Conservation (phyloP, 2,329 filamentous ascomycete species). For the Monosporascus sp. region DNA sequence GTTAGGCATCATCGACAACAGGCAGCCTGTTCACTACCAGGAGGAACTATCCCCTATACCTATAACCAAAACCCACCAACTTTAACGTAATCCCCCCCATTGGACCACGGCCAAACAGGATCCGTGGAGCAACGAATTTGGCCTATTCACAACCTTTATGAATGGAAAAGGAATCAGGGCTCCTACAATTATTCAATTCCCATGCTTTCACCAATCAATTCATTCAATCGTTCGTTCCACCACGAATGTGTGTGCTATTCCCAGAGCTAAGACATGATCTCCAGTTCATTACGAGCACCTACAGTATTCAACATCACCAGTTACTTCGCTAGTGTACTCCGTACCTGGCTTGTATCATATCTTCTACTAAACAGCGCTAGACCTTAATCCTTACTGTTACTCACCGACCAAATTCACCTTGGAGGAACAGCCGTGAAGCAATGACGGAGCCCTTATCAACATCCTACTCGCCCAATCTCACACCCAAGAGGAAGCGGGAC, state of each 20-base stretch:
- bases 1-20: background rate
- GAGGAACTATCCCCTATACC: background rate
- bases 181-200: background rate
- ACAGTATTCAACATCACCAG: too few relatives aligned
- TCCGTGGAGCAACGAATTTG: background rate
- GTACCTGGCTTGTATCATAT: too few relatives aligned
- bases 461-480: conserved; percentile 18
- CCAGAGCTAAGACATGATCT: too few relatives aligned
- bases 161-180: too few relatives aligned
- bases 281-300: too few relatives aligned
- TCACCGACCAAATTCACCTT: background rate
- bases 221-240: background rate
- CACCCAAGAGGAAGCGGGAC: conserved; percentile 43
- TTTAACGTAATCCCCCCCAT: background rate
- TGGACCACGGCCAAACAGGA: background rate
- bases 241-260: background rate
- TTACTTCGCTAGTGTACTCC: too few relatives aligned
- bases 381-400: too few relatives aligned
- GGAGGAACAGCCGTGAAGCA: background rate
- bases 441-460: conserved; percentile 15
- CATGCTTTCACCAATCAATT: background rate
- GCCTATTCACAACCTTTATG: too few relatives aligned
- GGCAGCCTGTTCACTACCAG: background rate
- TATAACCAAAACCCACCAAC: background rate
- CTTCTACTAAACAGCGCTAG: too few relatives aligned